Evolutionary conservation across 495 filamentous ascomycete genomes (phyloP).

Genomic region (Penicillium ochrochloron): DNA sequence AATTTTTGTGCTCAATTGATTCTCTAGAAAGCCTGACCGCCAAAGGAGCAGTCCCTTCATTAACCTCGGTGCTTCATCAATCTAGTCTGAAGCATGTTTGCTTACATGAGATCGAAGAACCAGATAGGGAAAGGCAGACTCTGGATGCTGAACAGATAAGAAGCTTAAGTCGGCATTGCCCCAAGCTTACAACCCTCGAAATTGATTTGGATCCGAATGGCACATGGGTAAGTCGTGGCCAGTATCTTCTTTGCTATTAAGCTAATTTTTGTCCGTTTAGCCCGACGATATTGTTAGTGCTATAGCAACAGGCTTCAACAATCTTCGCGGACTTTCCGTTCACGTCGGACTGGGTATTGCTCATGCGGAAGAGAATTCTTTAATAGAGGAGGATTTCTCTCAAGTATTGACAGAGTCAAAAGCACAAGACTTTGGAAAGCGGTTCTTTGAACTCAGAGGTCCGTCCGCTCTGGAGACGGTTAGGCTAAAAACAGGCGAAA

Average conservation of each 20-base stretch:
- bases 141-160: conserved; percentile 6
- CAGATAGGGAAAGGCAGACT: conserved; percentile 4
- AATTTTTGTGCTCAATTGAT: conserved; percentile 17
- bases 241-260: background rate
- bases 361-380: background rate
- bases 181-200: conserved; percentile 9
- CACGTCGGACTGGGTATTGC: background rate
- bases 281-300: conserved; percentile 4
- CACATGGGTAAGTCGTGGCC: conserved; percentile 12
- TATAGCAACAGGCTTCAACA: conserved; percentile 8
- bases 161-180: conserved; percentile 6
- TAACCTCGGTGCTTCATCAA: conserved; percentile 11
- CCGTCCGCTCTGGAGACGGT: conserved; percentile 1
- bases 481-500: conserved; percentile 9
- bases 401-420: background rate
- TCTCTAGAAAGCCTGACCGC: conserved; percentile 18
- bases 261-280: conserved; percentile 7
- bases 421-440: conserved; percentile 1
- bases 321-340: conserved; percentile 9
- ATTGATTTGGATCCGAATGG: conserved; percentile 11
- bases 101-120: conserved; percentile 17
- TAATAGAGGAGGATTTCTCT: background rate
- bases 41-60: conserved; percentile 14
- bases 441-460: conserved; percentile 8
- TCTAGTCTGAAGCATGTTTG: conserved; percentile 18